These are phyloP conservation scores for Auriscalpium microsporum DNA, from an alignment of 768 basidiomycete species.

Conservation along the genomic window DNA sequence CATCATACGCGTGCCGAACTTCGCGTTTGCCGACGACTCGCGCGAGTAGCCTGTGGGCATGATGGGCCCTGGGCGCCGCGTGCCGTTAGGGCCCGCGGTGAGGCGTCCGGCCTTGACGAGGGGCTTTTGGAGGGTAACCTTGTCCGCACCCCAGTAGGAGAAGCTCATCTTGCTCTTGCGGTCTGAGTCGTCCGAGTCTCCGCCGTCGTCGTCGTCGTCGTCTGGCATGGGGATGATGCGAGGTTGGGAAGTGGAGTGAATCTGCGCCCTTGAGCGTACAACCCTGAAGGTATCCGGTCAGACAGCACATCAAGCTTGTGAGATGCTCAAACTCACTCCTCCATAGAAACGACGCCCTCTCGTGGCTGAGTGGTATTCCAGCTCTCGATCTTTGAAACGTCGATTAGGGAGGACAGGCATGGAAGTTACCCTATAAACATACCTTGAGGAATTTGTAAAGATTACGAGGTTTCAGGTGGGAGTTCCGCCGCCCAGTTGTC, in stretches of 20 bases:
- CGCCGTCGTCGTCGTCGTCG: constrained; percentile 48
- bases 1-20: constrained; percentile 81
- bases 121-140: constrained; percentile 80
- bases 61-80: constrained; percentile 32
- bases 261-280: constrained; percentile 59
- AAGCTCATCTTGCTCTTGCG: constrained; percentile 92
- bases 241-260: constrained; percentile 48
- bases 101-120: constrained; percentile 40
- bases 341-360: constrained; percentile 82
- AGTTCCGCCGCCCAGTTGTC: constrained; percentile 66
- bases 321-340: constrained; percentile 54
- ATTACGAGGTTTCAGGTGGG: constrained; percentile 80
- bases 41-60: constrained; percentile 55
- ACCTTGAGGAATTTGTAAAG: constrained; percentile 91
- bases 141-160: constrained; percentile 90
- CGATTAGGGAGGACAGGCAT: constrained; percentile 2
- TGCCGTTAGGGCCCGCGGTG: constrained; percentile 17
- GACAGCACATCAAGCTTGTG: constrained; percentile 3
- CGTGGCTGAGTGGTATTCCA: constrained; percentile 75
- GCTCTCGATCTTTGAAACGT: constrained; percentile 53
- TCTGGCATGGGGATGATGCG: constrained; percentile 62
- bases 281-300: constrained; percentile 36
- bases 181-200: constrained; percentile 77
- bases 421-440: constrained; percentile 9
- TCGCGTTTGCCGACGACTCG: constrained; percentile 85